These are phyloP conservation scores for Suillus subalutaceus DNA, from an alignment of 768 basidiomycete species.

Conservation along the genomic window DNA sequence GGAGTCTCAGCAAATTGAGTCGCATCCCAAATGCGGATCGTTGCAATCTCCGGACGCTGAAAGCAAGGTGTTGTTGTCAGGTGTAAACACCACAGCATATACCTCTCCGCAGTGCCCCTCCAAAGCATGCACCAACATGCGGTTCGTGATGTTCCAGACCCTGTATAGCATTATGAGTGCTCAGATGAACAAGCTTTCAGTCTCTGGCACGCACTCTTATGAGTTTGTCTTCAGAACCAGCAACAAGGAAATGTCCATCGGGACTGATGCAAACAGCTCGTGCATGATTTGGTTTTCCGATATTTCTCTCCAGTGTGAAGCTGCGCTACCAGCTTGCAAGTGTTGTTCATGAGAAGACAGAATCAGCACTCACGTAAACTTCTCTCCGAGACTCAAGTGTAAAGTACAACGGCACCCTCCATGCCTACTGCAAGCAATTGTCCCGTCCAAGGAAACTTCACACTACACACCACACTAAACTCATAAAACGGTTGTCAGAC, in stretches of 20 bases:
- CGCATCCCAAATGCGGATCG: constrained; percentile 77
- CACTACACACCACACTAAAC: constrained; percentile 83
- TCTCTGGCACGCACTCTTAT: constrained; percentile 67
- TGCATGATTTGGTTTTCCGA: constrained; percentile 3
- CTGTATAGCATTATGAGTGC: constrained; percentile 40
- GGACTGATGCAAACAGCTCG: constrained; percentile 82
- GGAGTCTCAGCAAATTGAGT: constrained; percentile 12
- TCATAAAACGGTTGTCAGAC: not conserved
- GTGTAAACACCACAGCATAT: constrained; percentile 90
- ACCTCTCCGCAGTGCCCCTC: constrained; percentile 93
- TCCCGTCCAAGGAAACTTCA: constrained; percentile 95
- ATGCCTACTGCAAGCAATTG: constrained; percentile 81
- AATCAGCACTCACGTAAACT: constrained; percentile 27
- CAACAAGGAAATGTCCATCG: constrained; percentile 71
- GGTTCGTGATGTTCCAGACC: constrained; percentile 93
- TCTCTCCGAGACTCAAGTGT: constrained; percentile 28
- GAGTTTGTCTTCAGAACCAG: constrained; percentile 89
- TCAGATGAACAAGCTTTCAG: constrained; percentile 5
- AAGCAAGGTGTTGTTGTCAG: constrained; percentile 84
- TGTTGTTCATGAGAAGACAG: not conserved
- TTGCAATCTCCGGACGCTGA: constrained; percentile 83
- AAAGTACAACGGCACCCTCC: constrained; percentile 33
- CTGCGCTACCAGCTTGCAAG: not conserved
- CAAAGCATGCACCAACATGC: constrained; percentile 69
- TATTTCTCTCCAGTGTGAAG: not conserved